A percentile compares a stretch with the other conserved stretches of the same genome.
phyloP scores from a whole-genome alignment of 1,284 basidiomycete species.

The Rhodotorula sp. region DNA sequence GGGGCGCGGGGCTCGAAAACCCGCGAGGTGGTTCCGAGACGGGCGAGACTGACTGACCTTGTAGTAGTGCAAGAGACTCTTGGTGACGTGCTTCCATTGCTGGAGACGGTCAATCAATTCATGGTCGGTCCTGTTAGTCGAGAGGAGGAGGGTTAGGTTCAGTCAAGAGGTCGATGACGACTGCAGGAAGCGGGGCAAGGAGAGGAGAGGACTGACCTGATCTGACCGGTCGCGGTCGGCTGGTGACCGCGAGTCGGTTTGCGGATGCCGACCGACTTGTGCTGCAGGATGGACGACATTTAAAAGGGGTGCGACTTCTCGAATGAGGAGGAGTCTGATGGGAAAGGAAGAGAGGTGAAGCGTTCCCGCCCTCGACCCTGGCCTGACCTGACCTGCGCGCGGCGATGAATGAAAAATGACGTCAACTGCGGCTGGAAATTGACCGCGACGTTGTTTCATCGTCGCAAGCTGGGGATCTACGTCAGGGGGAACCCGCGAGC shows the following conservation, averaged over 20 bases:
- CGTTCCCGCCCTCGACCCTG: not conserved
- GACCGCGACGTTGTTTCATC: too few relatives aligned
- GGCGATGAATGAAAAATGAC: not conserved
- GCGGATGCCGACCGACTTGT: conserved; percentile 33
- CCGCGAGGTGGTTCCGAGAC: not conserved
- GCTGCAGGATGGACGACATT: conserved; percentile 32
- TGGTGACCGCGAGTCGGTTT: conserved; percentile 41
- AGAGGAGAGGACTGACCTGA: conserved; percentile 17
- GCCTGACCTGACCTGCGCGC: not conserved
- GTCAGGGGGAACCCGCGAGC: too few relatives aligned
- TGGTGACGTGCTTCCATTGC: conserved; percentile 42
- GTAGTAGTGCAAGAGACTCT: conserved; percentile 40
- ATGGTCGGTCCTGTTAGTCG: conserved; percentile 24
- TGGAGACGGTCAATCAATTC: conserved; percentile 40
- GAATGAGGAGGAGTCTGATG: not conserved
- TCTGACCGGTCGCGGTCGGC: conserved; percentile 19
- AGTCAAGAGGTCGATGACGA: not conserved
- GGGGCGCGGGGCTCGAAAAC: not conserved
- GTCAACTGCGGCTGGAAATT: not conserved
- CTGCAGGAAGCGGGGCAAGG: too few relatives aligned
- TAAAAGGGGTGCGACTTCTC: not conserved
- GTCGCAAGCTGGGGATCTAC: too few relatives aligned
- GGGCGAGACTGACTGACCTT: conserved; percentile 13
- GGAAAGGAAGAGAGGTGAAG: not conserved
- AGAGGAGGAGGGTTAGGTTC: too few relatives aligned